Conservation (phyloP, 805 yeast genomes). For the Metschnikowia corniflorae region DNA sequence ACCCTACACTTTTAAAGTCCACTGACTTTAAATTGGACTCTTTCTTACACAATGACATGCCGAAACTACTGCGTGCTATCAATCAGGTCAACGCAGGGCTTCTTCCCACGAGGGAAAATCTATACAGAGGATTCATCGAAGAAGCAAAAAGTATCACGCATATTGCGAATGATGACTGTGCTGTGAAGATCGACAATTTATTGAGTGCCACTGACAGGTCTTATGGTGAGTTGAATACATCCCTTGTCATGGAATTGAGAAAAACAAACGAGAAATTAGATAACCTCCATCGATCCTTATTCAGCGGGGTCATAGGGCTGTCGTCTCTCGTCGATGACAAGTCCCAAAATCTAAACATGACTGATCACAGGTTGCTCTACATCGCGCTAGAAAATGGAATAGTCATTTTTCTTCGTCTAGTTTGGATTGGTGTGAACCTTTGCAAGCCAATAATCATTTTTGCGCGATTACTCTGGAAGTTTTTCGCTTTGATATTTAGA, state of each 20-base stretch:
- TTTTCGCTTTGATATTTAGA: slow-evolving; percentile 2
- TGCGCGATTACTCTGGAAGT: slow-evolving; percentile 16
- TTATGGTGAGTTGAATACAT: slow-evolving; percentile 70
- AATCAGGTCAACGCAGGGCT: slow-evolving; percentile 30
- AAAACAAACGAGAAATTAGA: slow-evolving; percentile 49
- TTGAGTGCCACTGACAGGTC: slow-evolving; percentile 64
- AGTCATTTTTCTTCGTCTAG: slow-evolving; percentile 46
- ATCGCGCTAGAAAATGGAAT: slow-evolving; percentile 48
- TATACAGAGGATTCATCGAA: slow-evolving; percentile 30
- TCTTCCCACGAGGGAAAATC: slow-evolving; percentile 32
- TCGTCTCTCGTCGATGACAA: slow-evolving; percentile 15
- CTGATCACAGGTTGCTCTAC: slow-evolving; percentile 40
- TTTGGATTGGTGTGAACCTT: slow-evolving; percentile 56
- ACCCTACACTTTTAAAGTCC: slow-evolving; percentile 9
- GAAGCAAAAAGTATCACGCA: slow-evolving; percentile 36
- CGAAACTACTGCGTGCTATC: slow-evolving; percentile 10
- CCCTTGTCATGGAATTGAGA: slow-evolving; percentile 59
- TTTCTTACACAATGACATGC: slow-evolving; percentile 7
- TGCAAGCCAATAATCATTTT: slow-evolving; percentile 33
- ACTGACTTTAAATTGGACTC: slow-evolving; percentile 3
- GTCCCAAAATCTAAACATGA: slow-evolving; percentile 25
- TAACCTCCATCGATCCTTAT: slow-evolving; percentile 34
- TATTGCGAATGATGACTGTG: slow-evolving; percentile 41
- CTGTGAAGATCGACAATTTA: slow-evolving; percentile 56
- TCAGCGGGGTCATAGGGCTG: slow-evolving; percentile 22